These are phyloP conservation scores for Zea mays DNA, from an alignment of 176 grass and related monocot genomes.

Conservation along the genomic window Zm-B73-REFERENCE-NAM-5.0 NC_050097.1:126229001-126229500, in stretches of 20 bases:
- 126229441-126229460: background rate
- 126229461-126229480: background rate
- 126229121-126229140: background rate
- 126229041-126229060: background rate
- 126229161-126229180: conserved; percentile 18
- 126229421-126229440: background rate
- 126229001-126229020: background rate
- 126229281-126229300: background rate
- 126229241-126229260: background rate
- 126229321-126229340: background rate
- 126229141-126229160: background rate
- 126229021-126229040: conserved; percentile 12
- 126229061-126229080: conserved; percentile 14
- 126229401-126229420: background rate
- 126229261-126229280: background rate
- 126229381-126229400: background rate
- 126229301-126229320: background rate
- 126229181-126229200: background rate
- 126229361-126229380: background rate
- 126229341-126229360: background rate
- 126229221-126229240: background rate
- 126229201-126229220: background rate
- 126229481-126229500: background rate
- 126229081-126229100: background rate
- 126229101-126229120: conserved; percentile 1